A percentile compares a stretch with the other conserved stretches of the same genome.
These are phyloP conservation scores for Rhodamnia rubescens DNA, from an alignment of 345 rosid genomes.

Conservation along the genomic window DNA sequence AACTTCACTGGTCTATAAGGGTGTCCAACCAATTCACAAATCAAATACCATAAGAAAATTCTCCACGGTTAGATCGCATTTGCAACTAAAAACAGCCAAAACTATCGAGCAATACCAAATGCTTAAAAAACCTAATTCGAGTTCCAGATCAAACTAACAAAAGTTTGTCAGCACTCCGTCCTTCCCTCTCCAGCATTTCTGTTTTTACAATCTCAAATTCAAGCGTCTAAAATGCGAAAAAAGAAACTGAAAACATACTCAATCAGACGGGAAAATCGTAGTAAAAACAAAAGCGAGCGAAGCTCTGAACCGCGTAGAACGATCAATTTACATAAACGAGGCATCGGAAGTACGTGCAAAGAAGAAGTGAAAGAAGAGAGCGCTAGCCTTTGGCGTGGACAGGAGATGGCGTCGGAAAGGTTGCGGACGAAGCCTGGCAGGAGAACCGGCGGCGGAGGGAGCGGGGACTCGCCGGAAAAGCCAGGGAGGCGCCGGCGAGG, in stretches of 20 bases:
- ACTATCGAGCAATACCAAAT: not conserved
- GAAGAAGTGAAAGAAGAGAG: not conserved
- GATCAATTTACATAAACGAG: not conserved
- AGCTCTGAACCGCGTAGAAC: not conserved
- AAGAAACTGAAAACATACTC: not conserved
- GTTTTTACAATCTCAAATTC: not conserved
- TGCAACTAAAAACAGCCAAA: not conserved
- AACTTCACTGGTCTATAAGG: not conserved
- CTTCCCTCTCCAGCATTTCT: not conserved
- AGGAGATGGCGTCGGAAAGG: slow-evolving; percentile 31
- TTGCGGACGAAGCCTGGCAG: slow-evolving; percentile 51
- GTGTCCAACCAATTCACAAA: not conserved
- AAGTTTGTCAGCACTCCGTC: not conserved
- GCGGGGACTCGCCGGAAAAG: slow-evolving; percentile 11
- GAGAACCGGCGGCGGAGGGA: slow-evolving; percentile 25
- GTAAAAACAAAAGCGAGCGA: not conserved
- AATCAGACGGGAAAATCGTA: not conserved
- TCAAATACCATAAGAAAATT: not conserved
- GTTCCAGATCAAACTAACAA: not conserved
- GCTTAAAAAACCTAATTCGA: not conserved
- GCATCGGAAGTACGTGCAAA: not conserved
- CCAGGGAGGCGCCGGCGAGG: slow-evolving; percentile 11
- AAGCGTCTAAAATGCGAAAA: not conserved
- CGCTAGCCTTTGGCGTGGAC: slow-evolving; percentile 31
- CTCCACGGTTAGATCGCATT: not conserved